Evolutionary conservation across 306 rosid genomes (phyloP), one percentile per base, ranked within the genome.

Genomic region (Trichosanthes truncata): DNA sequence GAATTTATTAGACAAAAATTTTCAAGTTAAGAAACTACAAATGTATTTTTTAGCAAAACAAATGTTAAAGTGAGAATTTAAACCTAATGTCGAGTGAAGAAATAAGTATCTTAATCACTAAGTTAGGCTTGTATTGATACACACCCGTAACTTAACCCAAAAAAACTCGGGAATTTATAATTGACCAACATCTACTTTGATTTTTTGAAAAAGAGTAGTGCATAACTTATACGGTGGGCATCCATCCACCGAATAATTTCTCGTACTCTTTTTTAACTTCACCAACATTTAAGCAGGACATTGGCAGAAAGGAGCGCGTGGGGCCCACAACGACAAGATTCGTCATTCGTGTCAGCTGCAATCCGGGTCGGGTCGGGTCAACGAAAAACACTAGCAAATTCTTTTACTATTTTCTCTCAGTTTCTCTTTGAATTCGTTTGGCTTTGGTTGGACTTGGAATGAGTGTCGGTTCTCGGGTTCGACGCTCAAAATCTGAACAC

Each of bases 401-500:
- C 0, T 20, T 18, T 52, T 18, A 52, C 57, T 17, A 52, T 17
- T 49, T 4, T 49, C 53, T 49, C 20, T 49, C 6, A 15, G 18
- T 18, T 55, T 48, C 18, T 15, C 40, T 36, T 36, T 57, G 3
- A 10, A 23, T 6, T 14, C 13, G 41, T 35, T 63, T 40, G 17
- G 49, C 0, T 61, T 21, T 29, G 33, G 79, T 65, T 55, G 33
- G 78, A 59, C 56, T 80, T 49, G 35, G 77, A 60, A 86, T 76
- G n/a, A 51, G 84, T 89, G 96, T 91, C 93, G 93, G 89, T 75
- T 84, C 85, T 83, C 79, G 85, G 80, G 83, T 84, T 82, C 82
- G 82, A 82, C 63, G 83, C 84, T 23, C 18, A 10, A 14, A 41
- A 69, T 69, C 76, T n/a, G 18, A 13, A 41, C 20, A 23, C 12